Evolutionary conservation across 345 rosid genomes (phyloP).

Genomic region (Salix suchowensis): DNA sequence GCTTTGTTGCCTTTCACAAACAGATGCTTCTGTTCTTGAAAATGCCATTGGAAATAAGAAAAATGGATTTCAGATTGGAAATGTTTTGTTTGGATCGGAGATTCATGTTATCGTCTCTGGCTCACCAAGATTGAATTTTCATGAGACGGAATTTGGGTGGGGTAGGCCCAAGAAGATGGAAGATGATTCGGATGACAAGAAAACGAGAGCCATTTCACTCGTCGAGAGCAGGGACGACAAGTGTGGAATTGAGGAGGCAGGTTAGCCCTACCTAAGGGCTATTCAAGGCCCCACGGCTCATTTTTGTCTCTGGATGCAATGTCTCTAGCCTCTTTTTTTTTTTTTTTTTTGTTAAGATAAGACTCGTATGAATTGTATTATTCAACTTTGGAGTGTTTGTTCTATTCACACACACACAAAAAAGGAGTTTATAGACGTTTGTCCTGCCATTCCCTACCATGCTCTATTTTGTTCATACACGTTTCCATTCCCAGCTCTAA

Average conservation of each 20-base stretch:
- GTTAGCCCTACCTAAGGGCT: slow-evolving; percentile 18
- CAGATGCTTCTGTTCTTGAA: no score
- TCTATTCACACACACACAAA: no score
- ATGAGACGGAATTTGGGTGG: slow-evolving; percentile 45
- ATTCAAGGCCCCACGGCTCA: slow-evolving; percentile 1
- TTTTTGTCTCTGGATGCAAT: not conserved
- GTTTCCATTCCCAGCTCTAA: no score
- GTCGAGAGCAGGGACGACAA: slow-evolving; percentile 19
- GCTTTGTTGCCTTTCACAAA: not conserved
- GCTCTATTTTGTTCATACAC: no score
- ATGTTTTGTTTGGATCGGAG: slow-evolving; percentile 19
- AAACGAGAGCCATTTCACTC: slow-evolving; percentile 17
- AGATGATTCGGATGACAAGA: slow-evolving; percentile 29
- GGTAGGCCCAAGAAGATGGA: slow-evolving; percentile 42
- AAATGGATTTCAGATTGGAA: slow-evolving; percentile 31
- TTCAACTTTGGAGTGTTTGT: no score
- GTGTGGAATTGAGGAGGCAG: slow-evolving; percentile 40
- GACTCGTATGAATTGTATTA: no score
- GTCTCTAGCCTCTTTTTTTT: slow-evolving; percentile 5
- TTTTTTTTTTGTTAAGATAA: no score
- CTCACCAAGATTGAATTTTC: slow-evolving; percentile 39
- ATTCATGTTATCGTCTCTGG: slow-evolving; percentile 22
- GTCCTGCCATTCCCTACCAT: no score
- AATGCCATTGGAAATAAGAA: slow-evolving; percentile 30
- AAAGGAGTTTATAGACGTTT: no score